These are phyloP conservation scores for Naganishia onofrii DNA, from an alignment of 768 basidiomycete genomes.

Conservation along the genomic window DNA sequence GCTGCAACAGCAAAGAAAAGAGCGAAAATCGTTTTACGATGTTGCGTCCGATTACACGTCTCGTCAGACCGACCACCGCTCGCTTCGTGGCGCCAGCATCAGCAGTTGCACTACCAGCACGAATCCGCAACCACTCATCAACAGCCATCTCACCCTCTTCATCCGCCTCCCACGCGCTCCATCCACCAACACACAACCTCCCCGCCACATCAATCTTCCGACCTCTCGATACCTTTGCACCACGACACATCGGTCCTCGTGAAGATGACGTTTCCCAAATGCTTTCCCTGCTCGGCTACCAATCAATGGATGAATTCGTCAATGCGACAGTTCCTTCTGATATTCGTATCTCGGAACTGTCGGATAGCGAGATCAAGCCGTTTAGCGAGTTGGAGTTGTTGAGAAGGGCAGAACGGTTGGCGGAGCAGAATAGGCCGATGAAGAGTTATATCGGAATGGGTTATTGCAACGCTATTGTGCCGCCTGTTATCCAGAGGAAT, in stretches of 20 bases:
- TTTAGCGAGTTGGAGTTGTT: conserved; percentile 84
- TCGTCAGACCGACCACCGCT: neutral
- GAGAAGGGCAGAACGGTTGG: conserved; percentile 70
- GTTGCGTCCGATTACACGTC: conserved; percentile 2
- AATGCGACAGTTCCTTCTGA: conserved; percentile 73
- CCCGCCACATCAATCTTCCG: conserved; percentile 62
- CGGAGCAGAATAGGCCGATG: conserved; percentile 72
- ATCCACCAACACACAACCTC: conserved; percentile 39
- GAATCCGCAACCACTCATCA: conserved; percentile 34
- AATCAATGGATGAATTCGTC: conserved; percentile 84
- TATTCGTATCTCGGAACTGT: conserved; percentile 64
- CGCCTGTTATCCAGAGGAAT: conserved; percentile 91
- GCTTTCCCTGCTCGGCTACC: conserved; percentile 79
- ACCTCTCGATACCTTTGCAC: conserved; percentile 81
- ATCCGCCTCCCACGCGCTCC: conserved; percentile 32
- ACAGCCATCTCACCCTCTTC: conserved; percentile 46
- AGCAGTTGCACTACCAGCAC: neutral
- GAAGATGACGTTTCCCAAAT: conserved; percentile 73
- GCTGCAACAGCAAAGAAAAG: too few relatives aligned
- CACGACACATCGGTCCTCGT: conserved; percentile 91
- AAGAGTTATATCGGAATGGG: conserved; percentile 98
- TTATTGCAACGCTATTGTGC: conserved; percentile 89
- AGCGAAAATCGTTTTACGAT: neutral
- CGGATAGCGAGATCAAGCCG: conserved; percentile 65
- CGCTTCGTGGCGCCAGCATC: neutral